Evolutionary conservation across 176 grass and related monocot genomes (phyloP), one percentile per base, ranked within the genome.

Genomic region (Melocanna baccifera): DNA sequence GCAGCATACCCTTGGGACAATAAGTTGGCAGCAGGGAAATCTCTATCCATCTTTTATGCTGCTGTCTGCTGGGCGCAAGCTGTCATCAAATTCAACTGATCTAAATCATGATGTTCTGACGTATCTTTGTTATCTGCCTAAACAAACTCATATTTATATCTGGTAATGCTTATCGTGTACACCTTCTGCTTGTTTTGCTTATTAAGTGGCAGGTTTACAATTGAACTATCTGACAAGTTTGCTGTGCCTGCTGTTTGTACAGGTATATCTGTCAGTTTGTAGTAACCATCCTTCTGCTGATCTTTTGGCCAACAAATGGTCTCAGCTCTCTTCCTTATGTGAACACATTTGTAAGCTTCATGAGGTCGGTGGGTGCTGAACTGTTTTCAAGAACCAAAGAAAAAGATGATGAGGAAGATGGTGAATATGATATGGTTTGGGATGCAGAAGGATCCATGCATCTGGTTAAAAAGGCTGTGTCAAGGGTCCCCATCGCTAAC

Each of bases 1-100:
- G 77, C 93, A 98, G 96, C 93, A 98, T 77, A 98, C 93, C 12
- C 63, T 98, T 18, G 96, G 96, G 25, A 98, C 96, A 57, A 73
- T 91, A 62, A 92, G 93, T 79, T 98, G 96, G 96, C 96, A 96
- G 87, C 96, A 96, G 76, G 91, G 96, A 69, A 98, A 92, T 74
- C 86, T 96, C 12, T 94, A 94, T 92, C 96, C 96, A 83, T 95
- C 96, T 80, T 98, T 98, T 89, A 98, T 98, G 96, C 84, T 98
- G 76, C 41, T 98, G 58, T 93, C 93, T 81, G 86, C 85, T 72
- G 80, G 76, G 66, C 86, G 85, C 69, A 81, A 85, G 67, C 57
- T 88, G 52, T 81, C 86, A 88, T 83, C 19, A 56, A 93, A 94
- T 88, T 91, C 79, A 78, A 90, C 88, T 78, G 85, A 88, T 73